Evolutionary conservation across 352 stramenopile genomes (phyloP), one percentile per base, ranked within the genome.

Genomic region (Pythium biforme): DNA sequence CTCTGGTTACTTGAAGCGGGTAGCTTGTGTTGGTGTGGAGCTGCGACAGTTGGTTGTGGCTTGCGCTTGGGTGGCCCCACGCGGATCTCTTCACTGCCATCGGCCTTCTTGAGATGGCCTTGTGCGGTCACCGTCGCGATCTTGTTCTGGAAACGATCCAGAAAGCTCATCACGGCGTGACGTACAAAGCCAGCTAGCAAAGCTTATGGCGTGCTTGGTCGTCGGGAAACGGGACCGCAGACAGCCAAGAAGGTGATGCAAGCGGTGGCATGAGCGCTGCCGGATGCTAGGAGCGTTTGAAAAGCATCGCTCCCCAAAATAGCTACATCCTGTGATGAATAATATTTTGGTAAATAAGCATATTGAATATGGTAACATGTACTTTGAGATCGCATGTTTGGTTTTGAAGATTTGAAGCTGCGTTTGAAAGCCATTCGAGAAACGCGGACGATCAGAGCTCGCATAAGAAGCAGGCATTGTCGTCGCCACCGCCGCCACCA

Each of bases 91-190:
- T 94, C 83, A 55, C 79, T 90, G 20, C 85, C 85, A 50, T 92
- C 85, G 8, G 81, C 79, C 43, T 90, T 89, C 59, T 86, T 88
- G 10, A 92, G 72, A 27, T 90, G 83, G 0, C 83, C 83, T 54
- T 92, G 83, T 4, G 82, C 83, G 4, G 81, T 92, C 62, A 94
- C 85, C 0, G 83, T 92, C 51, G 81, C 77, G 52, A 92, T 91
- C 70, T 94, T 94, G 57, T 81, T 78, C 46, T 91, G 82, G 61
- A 94, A 94, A 49, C 85, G 73, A 57, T 91, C 82, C 33, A 92
- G 66, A 63, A 94, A 94, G 71, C 79, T 94, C 85, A 94, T 92
- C 11, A 3, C 47, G 23, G n/a, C 27, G 22, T 23, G 41, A 5
- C 10, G 5, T 34, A 11, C 31, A 10, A 5, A 11, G 31, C 5